Conservation (phyloP, 2,329 filamentous ascomycete species). For the Cladosporium sp. region DNA sequence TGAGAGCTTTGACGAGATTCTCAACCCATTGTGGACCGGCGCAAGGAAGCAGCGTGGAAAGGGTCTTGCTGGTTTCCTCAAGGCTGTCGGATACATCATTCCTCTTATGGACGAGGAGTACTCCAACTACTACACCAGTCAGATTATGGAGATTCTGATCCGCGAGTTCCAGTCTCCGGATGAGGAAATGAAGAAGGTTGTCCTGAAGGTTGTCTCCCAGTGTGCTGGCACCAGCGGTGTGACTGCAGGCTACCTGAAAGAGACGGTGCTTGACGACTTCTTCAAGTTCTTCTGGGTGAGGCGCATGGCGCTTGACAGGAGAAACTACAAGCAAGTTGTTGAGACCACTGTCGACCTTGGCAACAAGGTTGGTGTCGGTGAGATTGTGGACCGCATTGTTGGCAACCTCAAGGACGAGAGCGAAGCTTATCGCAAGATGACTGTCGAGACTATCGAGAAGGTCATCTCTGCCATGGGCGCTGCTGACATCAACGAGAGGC, state of each 20-base stretch:
- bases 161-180: slow-evolving; percentile 96
- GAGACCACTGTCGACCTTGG: slow-evolving; percentile 97
- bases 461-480: slow-evolving; percentile 90
- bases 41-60: slow-evolving; percentile 96
- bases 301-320: slow-evolving; percentile 93
- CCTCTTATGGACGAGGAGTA: slow-evolving; percentile 99
- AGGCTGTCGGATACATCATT: slow-evolving; percentile 97
- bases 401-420: slow-evolving; percentile 97
- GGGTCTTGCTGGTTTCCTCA: slow-evolving; percentile 90
- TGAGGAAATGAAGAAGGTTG: slow-evolving; percentile 99
- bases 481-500: slow-evolving; percentile 86
- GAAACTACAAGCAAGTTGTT: slow-evolving; percentile 96
- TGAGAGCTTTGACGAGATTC: slow-evolving; percentile 95
- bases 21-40: slow-evolving; percentile 96
- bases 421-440: slow-evolving; percentile 98
- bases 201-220: slow-evolving; percentile 94
- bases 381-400: slow-evolving; percentile 91
- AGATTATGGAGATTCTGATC: slow-evolving; percentile 98
- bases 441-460: slow-evolving; percentile 96
- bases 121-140: slow-evolving; percentile 96
- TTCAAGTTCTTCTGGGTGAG: slow-evolving; percentile 99
- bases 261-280: slow-evolving; percentile 91
- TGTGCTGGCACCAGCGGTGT: slow-evolving; percentile 94
- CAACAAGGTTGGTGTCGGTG: slow-evolving; percentile 95
- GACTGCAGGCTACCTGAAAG: slow-evolving; percentile 90